phyloP scores from a whole-genome alignment of 805 yeast genomes.

The Zygoascus bituminiphila region DNA sequence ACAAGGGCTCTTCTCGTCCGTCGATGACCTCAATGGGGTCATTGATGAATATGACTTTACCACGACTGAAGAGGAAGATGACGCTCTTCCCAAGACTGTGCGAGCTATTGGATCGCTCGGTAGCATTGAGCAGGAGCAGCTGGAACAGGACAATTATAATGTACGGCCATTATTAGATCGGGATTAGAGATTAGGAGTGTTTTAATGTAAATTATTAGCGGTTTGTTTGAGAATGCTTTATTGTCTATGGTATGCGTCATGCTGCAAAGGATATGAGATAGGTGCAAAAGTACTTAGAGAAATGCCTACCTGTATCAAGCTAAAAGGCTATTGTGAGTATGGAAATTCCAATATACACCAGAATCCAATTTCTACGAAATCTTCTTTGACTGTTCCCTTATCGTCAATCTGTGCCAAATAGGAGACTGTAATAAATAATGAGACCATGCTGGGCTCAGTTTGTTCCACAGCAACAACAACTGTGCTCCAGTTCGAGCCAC shows the following conservation, averaged over 20 bases:
- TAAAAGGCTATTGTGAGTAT: too few relatives aligned
- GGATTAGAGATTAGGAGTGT: neutral
- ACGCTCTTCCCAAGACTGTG: neutral
- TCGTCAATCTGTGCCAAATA: constrained; percentile 8
- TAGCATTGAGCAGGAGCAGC: neutral
- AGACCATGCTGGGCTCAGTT: neutral
- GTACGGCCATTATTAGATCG: constrained; percentile 1
- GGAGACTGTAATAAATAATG: constrained; percentile 14
- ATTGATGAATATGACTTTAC: constrained; percentile 1
- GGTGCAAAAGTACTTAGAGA: too few relatives aligned
- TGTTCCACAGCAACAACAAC: neutral
- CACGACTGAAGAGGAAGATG: neutral
- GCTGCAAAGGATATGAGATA: too few relatives aligned
- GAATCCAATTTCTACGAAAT: neutral
- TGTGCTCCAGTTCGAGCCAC: constrained; percentile 26
- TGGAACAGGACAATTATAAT: neutral
- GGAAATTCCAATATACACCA: neutral
- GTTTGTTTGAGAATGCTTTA: too few relatives aligned
- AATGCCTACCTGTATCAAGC: too few relatives aligned
- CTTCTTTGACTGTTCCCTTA: neutral
- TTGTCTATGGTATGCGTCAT: too few relatives aligned
- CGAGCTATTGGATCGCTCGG: neutral
- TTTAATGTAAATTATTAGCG: too few relatives aligned
- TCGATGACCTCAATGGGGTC: constrained; percentile 6
- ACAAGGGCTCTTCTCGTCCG: neutral